A percentile compares a stretch with the other conserved stretches of the same genome.
Evolutionary conservation across 805 yeast genomes (phyloP).

Genomic region (Kluyveromyces starmeri): DNA sequence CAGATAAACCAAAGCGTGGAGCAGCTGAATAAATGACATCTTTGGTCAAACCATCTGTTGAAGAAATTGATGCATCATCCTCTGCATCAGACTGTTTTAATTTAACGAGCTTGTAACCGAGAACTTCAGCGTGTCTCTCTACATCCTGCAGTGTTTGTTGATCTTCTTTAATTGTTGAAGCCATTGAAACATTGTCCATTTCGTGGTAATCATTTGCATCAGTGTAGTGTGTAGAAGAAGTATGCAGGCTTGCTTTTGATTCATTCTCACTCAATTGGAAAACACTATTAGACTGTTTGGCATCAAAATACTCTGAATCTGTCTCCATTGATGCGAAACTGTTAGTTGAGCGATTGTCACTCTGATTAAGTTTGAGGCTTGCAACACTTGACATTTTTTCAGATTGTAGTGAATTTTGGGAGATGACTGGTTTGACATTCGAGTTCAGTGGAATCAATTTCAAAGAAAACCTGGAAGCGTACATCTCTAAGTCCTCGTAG

Average conservation of each 20-base stretch:
- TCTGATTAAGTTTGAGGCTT: not conserved
- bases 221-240: slow-evolving; percentile 5
- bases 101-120: slow-evolving; percentile 13
- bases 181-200: slow-evolving; percentile 4
- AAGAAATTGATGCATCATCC: not conserved
- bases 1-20: slow-evolving; percentile 3
- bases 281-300: slow-evolving; percentile 9
- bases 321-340: slow-evolving; percentile 18
- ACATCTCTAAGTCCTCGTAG: slow-evolving; percentile 26
- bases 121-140: slow-evolving; percentile 7
- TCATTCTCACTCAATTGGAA: not conserved
- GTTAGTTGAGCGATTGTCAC: slow-evolving; percentile 15
- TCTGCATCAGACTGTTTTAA: not conserved
- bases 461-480: slow-evolving; percentile 31
- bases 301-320: slow-evolving; percentile 27
- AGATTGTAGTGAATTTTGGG: not conserved
- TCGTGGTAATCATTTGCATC: slow-evolving; percentile 4
- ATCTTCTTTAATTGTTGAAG: slow-evolving; percentile 8
- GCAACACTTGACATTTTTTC: not conserved
- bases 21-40: slow-evolving; percentile 3
- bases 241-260: slow-evolving; percentile 3
- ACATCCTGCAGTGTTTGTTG: slow-evolving; percentile 8
- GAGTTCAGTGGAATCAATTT: slow-evolving; percentile 27
- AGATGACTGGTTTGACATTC: not conserved
- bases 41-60: not conserved